Conservation (phyloP, 2,329 filamentous ascomycete species). For the Aureobasidium sp. region DNA sequence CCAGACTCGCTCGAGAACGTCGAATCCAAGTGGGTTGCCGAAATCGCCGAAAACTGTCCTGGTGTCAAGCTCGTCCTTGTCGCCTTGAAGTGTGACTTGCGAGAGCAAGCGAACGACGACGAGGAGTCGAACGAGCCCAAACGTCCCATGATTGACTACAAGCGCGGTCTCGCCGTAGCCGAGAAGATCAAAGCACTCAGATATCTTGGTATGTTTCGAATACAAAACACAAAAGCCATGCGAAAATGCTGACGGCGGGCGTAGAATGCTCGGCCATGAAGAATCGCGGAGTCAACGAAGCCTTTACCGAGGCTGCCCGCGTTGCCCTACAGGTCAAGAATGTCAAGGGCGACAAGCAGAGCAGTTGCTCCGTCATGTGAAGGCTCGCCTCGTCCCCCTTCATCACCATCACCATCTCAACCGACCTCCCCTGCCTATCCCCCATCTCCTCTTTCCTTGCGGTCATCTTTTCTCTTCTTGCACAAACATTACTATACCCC, state of each 20-base stretch:
- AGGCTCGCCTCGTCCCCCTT: not conserved
- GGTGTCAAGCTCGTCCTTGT: slow-evolving; percentile 91
- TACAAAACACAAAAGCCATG: not conserved
- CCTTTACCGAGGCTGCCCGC: slow-evolving; percentile 93
- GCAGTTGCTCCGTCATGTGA: slow-evolving; percentile 36
- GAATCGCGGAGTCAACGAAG: slow-evolving; percentile 96
- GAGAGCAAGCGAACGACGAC: slow-evolving; percentile 63
- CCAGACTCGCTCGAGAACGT: slow-evolving; percentile 97
- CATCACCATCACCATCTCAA: not conserved
- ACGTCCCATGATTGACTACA: slow-evolving; percentile 74
- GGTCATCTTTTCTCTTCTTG: slow-evolving; percentile 1
- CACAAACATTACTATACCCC: slow-evolving; percentile 11
- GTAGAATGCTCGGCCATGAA: slow-evolving; percentile 95
- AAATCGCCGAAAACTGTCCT: slow-evolving; percentile 96
- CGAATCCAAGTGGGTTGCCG: slow-evolving; percentile 94
- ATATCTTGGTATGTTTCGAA: slow-evolving; percentile 61
- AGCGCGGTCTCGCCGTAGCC: slow-evolving; percentile 83
- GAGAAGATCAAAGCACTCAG: slow-evolving; percentile 84
- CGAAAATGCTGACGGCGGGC: not conserved
- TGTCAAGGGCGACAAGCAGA: slow-evolving; percentile 38
- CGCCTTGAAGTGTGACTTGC: slow-evolving; percentile 91
- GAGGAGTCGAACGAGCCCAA: slow-evolving; percentile 45
- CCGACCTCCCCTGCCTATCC: not conserved
- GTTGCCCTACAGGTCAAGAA: slow-evolving; percentile 63
- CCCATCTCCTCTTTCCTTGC: not conserved